Evolutionary conservation across 805 yeast genomes (phyloP).

Genomic region (Isabelozyma gotoi): DNA sequence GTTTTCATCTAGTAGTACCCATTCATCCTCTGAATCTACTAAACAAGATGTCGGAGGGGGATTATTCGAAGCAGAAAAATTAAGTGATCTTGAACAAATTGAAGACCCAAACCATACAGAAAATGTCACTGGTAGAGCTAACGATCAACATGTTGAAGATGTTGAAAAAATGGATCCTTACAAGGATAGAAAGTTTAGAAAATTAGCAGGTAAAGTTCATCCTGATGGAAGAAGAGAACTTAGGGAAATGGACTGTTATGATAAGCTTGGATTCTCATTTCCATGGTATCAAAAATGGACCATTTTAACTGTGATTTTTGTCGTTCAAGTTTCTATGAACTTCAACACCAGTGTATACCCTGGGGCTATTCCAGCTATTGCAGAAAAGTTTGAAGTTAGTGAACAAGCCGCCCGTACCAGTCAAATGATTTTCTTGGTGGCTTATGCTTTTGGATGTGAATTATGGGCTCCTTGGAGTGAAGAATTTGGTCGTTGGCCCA

Average conservation of each 20-base stretch:
- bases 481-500: conserved; percentile 34
- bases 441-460: conserved; percentile 34
- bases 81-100: background rate
- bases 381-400: conserved; percentile 20
- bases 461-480: conserved; percentile 38
- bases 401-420: conserved; percentile 22
- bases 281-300: conserved; percentile 33
- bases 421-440: conserved; percentile 28
- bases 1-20: background rate
- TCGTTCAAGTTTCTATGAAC: conserved; percentile 42
- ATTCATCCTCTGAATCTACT: background rate
- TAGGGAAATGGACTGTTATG: conserved; percentile 34
- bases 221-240: conserved; percentile 26
- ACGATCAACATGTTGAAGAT: conserved; percentile 1
- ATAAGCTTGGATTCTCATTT: conserved; percentile 31
- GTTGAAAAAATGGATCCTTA: background rate
- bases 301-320: conserved; percentile 33
- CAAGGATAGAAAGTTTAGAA: background rate
- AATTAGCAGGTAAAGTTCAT: conserved; percentile 16
- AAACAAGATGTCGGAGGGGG: background rate
- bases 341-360: conserved; percentile 38
- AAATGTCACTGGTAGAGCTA: background rate
- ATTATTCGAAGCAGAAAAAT: background rate
- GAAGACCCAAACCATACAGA: background rate
- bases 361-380: conserved; percentile 17